Conservation (phyloP, 1,284 basidiomycete species). For the Sanghuangporus sanghuang region DNA sequence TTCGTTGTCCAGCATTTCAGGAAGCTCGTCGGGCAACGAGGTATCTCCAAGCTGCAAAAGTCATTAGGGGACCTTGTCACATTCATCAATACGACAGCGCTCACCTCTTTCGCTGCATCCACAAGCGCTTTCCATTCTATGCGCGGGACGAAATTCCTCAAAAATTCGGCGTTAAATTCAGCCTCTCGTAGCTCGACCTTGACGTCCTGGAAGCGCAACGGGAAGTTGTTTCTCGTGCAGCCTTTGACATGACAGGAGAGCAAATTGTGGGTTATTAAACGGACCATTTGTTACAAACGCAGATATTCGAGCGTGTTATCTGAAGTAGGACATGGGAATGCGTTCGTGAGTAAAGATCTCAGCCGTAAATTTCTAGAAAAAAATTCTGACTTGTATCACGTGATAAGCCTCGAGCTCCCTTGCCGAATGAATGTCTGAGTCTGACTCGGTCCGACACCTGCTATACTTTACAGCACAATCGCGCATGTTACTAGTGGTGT, state of each 20-base stretch:
- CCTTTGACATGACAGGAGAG: slow-evolving; percentile 93
- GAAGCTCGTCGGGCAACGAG: slow-evolving; percentile 73
- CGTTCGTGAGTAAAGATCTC: not conserved
- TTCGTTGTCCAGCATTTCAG: slow-evolving; percentile 76
- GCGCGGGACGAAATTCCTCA: slow-evolving; percentile 78
- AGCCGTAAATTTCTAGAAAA: not conserved
- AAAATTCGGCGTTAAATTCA: slow-evolving; percentile 86
- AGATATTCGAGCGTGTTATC: not conserved
- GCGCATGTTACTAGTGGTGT: too few relatives aligned
- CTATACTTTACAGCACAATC: too few relatives aligned
- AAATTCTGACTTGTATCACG: not conserved
- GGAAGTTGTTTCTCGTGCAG: slow-evolving; percentile 94
- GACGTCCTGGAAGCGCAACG: slow-evolving; percentile 79
- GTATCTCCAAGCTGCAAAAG: slow-evolving; percentile 73
- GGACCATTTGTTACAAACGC: slow-evolving; percentile 57
- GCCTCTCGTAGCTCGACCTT: slow-evolving; percentile 82
- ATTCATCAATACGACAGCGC: slow-evolving; percentile 21
- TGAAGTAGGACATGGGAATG: not conserved
- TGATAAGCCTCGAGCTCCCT: not conserved
- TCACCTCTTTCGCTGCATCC: slow-evolving; percentile 73
- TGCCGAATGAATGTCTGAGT: too few relatives aligned
- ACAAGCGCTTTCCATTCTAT: slow-evolving; percentile 91
- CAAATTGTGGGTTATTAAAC: slow-evolving; percentile 95
- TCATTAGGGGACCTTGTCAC: not conserved
- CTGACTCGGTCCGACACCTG: too few relatives aligned